Percentiles rank a stretch among this genome's conserved stretches.
phyloP scores from a whole-genome alignment of 2,329 filamentous ascomycete species.

The Colletotrichum sp. region DNA sequence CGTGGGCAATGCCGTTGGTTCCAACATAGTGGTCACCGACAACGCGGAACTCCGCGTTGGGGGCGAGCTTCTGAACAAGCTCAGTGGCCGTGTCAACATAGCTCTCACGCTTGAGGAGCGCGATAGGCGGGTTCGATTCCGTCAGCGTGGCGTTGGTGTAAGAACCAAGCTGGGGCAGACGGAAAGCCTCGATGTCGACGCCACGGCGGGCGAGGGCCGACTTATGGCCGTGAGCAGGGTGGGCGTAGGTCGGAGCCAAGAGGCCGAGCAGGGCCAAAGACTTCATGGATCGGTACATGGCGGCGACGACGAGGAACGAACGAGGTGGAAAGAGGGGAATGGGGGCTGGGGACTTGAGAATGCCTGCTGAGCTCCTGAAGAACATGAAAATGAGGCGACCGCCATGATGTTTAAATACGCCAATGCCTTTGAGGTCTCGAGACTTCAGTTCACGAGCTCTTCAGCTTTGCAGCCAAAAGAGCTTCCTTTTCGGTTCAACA shows the following conservation, averaged over 20 bases:
- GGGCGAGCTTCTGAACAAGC: constrained; percentile 36
- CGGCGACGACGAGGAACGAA: background rate
- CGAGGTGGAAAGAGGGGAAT: background rate
- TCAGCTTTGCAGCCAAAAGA: background rate
- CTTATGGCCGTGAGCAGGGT: constrained; percentile 30
- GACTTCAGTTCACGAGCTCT: background rate
- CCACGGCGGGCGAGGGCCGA: constrained; percentile 30
- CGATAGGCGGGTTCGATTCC: constrained; percentile 26
- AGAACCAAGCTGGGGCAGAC: constrained; percentile 32
- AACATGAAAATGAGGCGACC: background rate
- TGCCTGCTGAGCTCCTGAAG: constrained; percentile 1
- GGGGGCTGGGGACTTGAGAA: background rate
- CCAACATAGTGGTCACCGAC: constrained; percentile 53
- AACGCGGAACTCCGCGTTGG: constrained; percentile 46
- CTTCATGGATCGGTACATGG: constrained; percentile 31
- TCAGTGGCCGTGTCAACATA: constrained; percentile 45
- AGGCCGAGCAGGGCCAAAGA: constrained; percentile 37
- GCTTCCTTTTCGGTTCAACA: constrained; percentile 10
- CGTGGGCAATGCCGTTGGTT: constrained; percentile 55
- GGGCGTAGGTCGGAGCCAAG: constrained; percentile 36
- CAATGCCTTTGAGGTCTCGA: background rate
- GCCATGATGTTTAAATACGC: background rate
- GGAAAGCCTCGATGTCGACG: constrained; percentile 37
- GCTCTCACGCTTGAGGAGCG: constrained; percentile 33
- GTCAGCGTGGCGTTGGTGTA: constrained; percentile 34